These are phyloP conservation scores for Pisolithus albus DNA, from an alignment of 768 basidiomycete genomes.

Conservation along the genomic window DNA sequence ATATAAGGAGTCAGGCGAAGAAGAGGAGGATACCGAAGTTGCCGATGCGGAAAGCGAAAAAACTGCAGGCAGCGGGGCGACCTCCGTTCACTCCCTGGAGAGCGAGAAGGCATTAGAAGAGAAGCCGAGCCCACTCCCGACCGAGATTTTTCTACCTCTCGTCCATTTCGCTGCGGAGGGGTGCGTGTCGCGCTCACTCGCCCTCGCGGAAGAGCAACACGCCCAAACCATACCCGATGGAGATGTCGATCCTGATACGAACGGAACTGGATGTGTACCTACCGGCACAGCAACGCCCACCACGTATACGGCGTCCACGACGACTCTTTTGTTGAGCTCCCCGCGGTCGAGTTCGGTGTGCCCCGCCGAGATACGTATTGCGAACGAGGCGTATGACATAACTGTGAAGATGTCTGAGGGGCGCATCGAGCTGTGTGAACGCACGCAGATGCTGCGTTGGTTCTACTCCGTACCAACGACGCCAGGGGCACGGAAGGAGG, in stretches of 20 bases:
- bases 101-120: not conserved
- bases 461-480: constrained; percentile 33
- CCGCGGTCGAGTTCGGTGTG: not conserved
- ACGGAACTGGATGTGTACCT: not conserved
- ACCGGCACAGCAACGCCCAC: constrained; percentile 2
- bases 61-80: not conserved
- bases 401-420: constrained; percentile 43
- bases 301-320: constrained; percentile 10
- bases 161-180: constrained; percentile 71
- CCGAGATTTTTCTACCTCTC: constrained; percentile 87
- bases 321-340: constrained; percentile 3
- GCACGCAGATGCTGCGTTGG: constrained; percentile 48
- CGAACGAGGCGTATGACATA: constrained; percentile 30
- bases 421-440: constrained; percentile 38
- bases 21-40: not conserved
- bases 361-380: constrained; percentile 5
- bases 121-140: constrained; percentile 41
- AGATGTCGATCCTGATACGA: not conserved
- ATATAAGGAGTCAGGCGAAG: not conserved
- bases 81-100: not conserved
- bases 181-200: constrained; percentile 19
- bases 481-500: constrained; percentile 19
- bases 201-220: not conserved
- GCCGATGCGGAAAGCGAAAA: constrained; percentile 14
- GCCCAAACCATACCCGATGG: not conserved